A percentile compares a stretch with the other conserved stretches of the same genome.
Evolutionary conservation across 768 basidiomycete genomes (phyloP).

Genomic region (Mycena venus): DNA sequence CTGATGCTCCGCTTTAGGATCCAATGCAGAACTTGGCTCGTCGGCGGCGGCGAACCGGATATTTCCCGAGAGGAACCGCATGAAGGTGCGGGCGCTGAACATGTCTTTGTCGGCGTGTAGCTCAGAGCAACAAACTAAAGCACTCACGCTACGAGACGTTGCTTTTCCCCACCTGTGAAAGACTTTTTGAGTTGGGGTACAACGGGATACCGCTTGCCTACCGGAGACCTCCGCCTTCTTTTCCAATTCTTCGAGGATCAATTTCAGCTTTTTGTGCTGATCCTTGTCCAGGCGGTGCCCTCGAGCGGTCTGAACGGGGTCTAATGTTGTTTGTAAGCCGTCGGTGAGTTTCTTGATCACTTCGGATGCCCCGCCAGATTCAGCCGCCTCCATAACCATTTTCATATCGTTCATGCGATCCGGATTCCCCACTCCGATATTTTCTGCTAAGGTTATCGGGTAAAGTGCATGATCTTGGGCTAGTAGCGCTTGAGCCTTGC

Average conservation of each 20-base stretch:
- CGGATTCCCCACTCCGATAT: slow-evolving; percentile 48
- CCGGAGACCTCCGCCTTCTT: slow-evolving; percentile 20
- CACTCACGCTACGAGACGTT: slow-evolving; percentile 29
- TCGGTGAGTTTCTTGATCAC: slow-evolving; percentile 13
- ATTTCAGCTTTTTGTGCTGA: not conserved
- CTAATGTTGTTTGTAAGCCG: not conserved
- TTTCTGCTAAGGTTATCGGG: slow-evolving; percentile 52
- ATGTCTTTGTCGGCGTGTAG: not conserved
- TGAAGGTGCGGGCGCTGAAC: slow-evolving; percentile 27
- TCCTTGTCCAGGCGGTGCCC: slow-evolving; percentile 4
- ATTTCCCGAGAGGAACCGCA: slow-evolving; percentile 20
- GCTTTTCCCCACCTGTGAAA: slow-evolving; percentile 18
- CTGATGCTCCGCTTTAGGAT: slow-evolving; percentile 24
- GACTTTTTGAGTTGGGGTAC: not conserved
- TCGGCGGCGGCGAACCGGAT: slow-evolving; percentile 14
- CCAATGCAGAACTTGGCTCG: too few species aligned
- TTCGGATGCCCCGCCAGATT: slow-evolving; percentile 7
- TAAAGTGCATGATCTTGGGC: slow-evolving; percentile 52
- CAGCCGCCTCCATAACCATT: not conserved
- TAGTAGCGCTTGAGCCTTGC: slow-evolving; percentile 48
- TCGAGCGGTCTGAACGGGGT: not conserved
- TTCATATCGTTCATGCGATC: not conserved
- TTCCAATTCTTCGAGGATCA: slow-evolving; percentile 5
- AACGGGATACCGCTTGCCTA: not conserved
- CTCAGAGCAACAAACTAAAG: not conserved